A percentile compares a stretch with the other conserved stretches of the same genome.
Evolutionary conservation across 2,329 filamentous ascomycete genomes (phyloP).

Genomic region (Fusarium phyllophilum): DNA sequence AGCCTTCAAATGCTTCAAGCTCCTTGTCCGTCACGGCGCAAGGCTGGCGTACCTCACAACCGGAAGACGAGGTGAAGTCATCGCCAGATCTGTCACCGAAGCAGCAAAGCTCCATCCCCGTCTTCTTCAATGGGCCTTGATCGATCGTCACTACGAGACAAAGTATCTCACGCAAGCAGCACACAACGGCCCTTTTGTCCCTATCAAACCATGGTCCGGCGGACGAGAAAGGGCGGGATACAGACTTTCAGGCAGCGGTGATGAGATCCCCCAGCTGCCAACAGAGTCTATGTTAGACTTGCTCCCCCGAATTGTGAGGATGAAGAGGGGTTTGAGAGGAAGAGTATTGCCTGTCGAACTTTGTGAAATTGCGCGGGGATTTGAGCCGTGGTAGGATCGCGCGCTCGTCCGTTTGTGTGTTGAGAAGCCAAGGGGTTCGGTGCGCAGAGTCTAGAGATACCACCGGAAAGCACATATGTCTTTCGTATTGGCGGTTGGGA

Average conservation of each 20-base stretch:
- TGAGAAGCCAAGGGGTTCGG: background rate
- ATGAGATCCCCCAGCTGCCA: background rate
- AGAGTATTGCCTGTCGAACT: conserved; percentile 23
- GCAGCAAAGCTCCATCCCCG: conserved; percentile 22
- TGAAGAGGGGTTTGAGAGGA: conserved; percentile 6
- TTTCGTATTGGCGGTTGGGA: conserved; percentile 74
- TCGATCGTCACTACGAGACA: conserved; percentile 28
- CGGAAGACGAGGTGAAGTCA: conserved; percentile 10
- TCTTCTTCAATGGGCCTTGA: conserved; percentile 33
- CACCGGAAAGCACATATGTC: conserved; percentile 59
- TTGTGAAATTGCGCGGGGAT: background rate
- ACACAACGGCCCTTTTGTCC: background rate
- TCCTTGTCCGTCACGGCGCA: conserved; percentile 32
- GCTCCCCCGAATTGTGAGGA: background rate
- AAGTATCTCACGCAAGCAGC: conserved; percentile 1
- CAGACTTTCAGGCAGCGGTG: background rate
- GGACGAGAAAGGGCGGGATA: conserved; percentile 18
- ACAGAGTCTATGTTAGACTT: conserved; percentile 9
- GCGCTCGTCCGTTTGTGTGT: background rate
- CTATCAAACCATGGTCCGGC: conserved; percentile 30
- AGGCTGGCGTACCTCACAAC: conserved; percentile 21
- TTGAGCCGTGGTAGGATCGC: background rate
- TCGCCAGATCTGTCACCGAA: conserved; percentile 22
- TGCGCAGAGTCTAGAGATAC: conserved; percentile 3
- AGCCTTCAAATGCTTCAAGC: conserved; percentile 23